A percentile compares a stretch with the other conserved stretches of the same genome.
Evolutionary conservation across 805 yeast species (phyloP).

Genomic region (Candida arabinofermentans): DNA sequence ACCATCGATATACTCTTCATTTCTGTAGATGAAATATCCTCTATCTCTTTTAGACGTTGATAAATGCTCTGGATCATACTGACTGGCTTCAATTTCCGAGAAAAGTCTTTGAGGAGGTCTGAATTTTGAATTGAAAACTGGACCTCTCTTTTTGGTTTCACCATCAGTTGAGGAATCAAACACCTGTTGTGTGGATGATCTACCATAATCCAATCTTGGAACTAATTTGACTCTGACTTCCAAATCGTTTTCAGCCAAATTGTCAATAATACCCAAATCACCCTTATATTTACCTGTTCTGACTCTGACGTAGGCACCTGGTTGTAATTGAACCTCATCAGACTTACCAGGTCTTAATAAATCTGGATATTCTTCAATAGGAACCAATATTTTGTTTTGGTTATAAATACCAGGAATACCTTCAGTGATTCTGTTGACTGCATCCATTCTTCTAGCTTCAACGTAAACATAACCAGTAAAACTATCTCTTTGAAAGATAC

Average conservation of each 20-base stretch:
- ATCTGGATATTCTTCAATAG: constrained; percentile 93
- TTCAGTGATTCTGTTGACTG: constrained; percentile 80
- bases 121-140: constrained; percentile 51
- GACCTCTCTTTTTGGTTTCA: constrained; percentile 34
- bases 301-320: constrained; percentile 89
- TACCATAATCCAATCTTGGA: constrained; percentile 91
- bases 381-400: constrained; percentile 74
- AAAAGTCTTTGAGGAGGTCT: constrained; percentile 86
- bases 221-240: constrained; percentile 92
- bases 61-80: constrained; percentile 71
- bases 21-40: constrained; percentile 64
- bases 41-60: constrained; percentile 58
- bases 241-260: constrained; percentile 88
- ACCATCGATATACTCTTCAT: constrained; percentile 89
- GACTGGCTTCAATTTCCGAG: constrained; percentile 83
- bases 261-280: constrained; percentile 90
- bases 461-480: constrained; percentile 89
- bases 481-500: constrained; percentile 92
- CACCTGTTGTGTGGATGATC: constrained; percentile 34
- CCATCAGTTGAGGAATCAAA: constrained; percentile 23
- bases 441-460: constrained; percentile 91
- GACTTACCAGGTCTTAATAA: constrained; percentile 85
- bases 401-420: constrained; percentile 86
- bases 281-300: constrained; percentile 89
- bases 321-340: constrained; percentile 80